These are phyloP conservation scores for Wickerhamiella dianesei DNA, from an alignment of 805 yeast genomes.

Conservation along the genomic window DNA sequence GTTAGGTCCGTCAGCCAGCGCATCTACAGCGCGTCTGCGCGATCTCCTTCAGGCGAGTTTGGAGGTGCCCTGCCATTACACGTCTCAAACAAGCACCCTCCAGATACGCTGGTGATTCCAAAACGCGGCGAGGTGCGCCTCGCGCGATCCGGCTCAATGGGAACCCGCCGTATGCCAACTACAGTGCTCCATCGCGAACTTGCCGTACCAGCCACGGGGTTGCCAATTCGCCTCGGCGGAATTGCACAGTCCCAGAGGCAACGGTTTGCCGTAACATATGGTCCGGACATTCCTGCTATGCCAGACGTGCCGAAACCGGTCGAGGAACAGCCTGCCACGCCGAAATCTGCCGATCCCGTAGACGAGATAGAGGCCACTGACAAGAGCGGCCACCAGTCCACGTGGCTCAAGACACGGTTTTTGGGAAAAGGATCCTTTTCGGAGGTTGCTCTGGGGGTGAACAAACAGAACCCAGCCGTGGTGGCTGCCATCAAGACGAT, in stretches of 20 bases:
- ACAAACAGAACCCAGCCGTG: constrained; percentile 14
- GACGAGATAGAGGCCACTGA: constrained; percentile 14
- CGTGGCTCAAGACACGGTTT: constrained; percentile 16
- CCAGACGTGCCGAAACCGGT: constrained; percentile 1
- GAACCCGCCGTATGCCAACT: constrained; percentile 16
- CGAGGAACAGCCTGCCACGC: constrained; percentile 1
- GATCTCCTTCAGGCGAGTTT: background rate
- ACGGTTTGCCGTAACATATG: background rate
- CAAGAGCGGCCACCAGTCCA: constrained; percentile 5
- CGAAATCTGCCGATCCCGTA: background rate
- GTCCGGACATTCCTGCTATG: background rate
- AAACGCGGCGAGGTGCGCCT: constrained; percentile 11
- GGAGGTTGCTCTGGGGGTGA: constrained; percentile 27
- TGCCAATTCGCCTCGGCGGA: background rate
- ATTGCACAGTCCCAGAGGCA: background rate
- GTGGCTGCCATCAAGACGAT: constrained; percentile 63
- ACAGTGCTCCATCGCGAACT: constrained; percentile 17
- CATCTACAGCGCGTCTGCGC: background rate
- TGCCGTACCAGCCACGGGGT: constrained; percentile 1
- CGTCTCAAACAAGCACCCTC: background rate
- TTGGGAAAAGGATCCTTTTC: constrained; percentile 32
- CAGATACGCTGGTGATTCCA: constrained; percentile 12
- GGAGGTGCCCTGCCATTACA: background rate
- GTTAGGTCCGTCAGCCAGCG: background rate
- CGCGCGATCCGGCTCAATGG: constrained; percentile 14